These are phyloP conservation scores for Colletotrichum tabaci DNA, from an alignment of 2,329 filamentous ascomycete species.

Conservation along the genomic window DNA sequence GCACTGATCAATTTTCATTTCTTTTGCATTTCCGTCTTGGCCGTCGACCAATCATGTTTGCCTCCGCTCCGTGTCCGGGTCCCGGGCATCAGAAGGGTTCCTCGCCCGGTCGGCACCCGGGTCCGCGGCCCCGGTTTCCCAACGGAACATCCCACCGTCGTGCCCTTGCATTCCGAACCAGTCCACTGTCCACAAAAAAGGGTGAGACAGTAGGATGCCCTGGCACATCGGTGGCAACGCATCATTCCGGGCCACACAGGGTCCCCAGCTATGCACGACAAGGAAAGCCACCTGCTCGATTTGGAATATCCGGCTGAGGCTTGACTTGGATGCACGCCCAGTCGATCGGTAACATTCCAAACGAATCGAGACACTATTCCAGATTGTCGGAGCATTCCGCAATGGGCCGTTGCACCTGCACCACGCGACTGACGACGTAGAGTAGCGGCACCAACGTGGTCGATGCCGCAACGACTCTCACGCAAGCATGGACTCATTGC, in stretches of 20 bases:
- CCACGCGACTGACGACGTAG: background rate
- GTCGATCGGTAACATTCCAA: background rate
- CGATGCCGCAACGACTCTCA: background rate
- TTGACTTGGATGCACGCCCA: background rate
- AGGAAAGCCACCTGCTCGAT: background rate
- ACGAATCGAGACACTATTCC: slow-evolving; percentile 1
- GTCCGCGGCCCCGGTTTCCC: background rate
- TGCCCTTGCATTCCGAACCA: background rate
- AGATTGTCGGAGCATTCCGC: background rate
- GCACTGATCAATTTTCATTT: background rate
- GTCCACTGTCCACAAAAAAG: background rate
- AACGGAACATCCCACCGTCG: background rate
- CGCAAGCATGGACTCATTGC: background rate
- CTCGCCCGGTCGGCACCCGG: background rate
- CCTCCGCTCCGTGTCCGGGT: background rate
- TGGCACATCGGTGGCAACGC: background rate
- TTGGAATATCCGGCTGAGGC: background rate
- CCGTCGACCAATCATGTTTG: background rate
- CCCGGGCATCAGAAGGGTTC: background rate
- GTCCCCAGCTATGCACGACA: background rate
- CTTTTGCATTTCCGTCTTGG: background rate
- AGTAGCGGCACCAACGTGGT: background rate
- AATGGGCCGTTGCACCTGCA: background rate
- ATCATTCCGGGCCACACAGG: background rate
- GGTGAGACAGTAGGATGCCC: background rate